These are phyloP conservation scores for Friedmanniomyces simplex DNA, from an alignment of 495 filamentous ascomycete species.

Conservation along the genomic window DNA sequence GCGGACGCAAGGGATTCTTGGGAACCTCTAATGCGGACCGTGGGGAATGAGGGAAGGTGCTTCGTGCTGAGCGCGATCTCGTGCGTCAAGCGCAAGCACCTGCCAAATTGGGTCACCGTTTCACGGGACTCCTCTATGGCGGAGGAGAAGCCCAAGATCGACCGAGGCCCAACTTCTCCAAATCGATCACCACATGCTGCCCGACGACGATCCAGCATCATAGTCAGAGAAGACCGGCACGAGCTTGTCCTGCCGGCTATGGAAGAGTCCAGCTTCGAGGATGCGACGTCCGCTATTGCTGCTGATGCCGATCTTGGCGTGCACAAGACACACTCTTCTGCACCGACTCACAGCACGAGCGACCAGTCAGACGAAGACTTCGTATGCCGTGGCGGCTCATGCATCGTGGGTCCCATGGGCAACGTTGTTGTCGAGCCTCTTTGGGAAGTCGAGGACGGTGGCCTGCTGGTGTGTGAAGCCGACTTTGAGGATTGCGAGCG, in stretches of 20 bases:
- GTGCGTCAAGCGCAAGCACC: constrained; percentile 50
- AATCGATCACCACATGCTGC: background rate
- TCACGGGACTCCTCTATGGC: background rate
- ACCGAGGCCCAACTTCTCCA: background rate
- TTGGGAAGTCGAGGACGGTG: constrained; percentile 66
- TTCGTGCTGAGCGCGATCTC: constrained; percentile 87
- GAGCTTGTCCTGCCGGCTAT: constrained; percentile 8
- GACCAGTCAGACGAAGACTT: constrained; percentile 33
- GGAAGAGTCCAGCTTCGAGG: background rate
- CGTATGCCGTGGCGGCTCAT: constrained; percentile 64
- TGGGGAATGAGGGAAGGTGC: constrained; percentile 69
- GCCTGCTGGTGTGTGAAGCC: constrained; percentile 40
- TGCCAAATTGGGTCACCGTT: constrained; percentile 46
- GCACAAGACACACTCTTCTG: background rate
- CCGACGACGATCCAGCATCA: constrained; percentile 11
- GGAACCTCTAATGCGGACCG: constrained; percentile 70
- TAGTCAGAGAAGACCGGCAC: constrained; percentile 11
- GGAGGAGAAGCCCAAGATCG: background rate
- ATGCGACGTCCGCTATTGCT: background rate
- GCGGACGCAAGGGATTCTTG: constrained; percentile 80
- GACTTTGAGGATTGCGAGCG: constrained; percentile 57
- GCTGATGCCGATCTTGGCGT: background rate
- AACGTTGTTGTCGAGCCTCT: constrained; percentile 68
- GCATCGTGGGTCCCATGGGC: constrained; percentile 70
- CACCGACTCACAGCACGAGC: background rate